phyloP scores from a whole-genome alignment of 805 yeast species.

The Yamadazyma phyllophila region DNA sequence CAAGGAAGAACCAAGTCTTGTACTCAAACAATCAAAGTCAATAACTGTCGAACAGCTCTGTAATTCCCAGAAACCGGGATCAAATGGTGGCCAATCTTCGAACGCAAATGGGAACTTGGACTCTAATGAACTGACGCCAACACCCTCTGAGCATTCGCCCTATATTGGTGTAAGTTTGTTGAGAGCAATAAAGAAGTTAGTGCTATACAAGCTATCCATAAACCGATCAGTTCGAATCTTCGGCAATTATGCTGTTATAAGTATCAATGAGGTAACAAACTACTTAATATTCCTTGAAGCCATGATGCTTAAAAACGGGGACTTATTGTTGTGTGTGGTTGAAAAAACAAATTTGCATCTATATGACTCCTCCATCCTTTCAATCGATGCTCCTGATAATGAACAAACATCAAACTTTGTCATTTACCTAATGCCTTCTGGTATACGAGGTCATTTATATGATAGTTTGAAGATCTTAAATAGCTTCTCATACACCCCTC shows the following conservation, averaged over 20 bases:
- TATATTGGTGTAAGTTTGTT: slow-evolving; percentile 36
- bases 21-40: slow-evolving; percentile 20
- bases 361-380: slow-evolving; percentile 24
- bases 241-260: slow-evolving; percentile 35
- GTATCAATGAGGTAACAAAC: slow-evolving; percentile 9
- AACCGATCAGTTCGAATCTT: slow-evolving; percentile 26
- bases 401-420: slow-evolving; percentile 25
- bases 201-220: slow-evolving; percentile 31
- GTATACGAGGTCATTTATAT: slow-evolving; percentile 42
- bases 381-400: slow-evolving; percentile 5
- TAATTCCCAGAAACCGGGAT: slow-evolving; percentile 25
- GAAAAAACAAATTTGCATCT: slow-evolving; percentile 24
- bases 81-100: background rate
- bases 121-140: slow-evolving; percentile 5
- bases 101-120: background rate
- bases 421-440: slow-evolving; percentile 41
- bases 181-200: slow-evolving; percentile 39
- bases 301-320: slow-evolving; percentile 36
- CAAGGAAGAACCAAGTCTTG: slow-evolving; percentile 24
- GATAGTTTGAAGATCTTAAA: slow-evolving; percentile 23
- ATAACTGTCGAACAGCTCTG: slow-evolving; percentile 26
- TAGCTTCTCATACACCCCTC: slow-evolving; percentile 25
- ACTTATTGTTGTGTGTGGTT: slow-evolving; percentile 31
- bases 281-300: slow-evolving; percentile 35
- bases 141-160: slow-evolving; percentile 22